These are phyloP conservation scores for Boletus rufocinnamomeus DNA, from an alignment of 768 basidiomycete genomes.

Conservation along the genomic window DNA sequence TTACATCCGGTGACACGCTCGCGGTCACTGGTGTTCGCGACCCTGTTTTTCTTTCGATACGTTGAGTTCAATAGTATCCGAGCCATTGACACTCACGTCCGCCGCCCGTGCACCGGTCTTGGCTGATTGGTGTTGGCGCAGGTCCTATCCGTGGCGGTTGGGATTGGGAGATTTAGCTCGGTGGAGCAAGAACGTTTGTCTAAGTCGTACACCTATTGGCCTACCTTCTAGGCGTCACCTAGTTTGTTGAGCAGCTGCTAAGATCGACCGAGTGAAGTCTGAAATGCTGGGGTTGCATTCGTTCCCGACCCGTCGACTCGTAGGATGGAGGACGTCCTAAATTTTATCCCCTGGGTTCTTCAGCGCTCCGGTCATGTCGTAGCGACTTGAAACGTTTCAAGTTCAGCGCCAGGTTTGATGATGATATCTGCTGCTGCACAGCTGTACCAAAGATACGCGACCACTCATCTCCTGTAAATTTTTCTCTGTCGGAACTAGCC, in stretches of 20 bases:
- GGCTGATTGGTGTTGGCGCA: not conserved
- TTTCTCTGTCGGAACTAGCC: not conserved
- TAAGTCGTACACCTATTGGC: not conserved
- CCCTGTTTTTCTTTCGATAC: not conserved
- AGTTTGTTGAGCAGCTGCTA: not conserved
- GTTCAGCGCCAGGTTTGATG: not conserved
- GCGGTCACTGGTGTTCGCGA: not conserved
- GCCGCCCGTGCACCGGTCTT: not conserved
- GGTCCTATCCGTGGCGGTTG: not conserved
- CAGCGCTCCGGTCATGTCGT: not conserved
- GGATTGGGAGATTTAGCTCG: not conserved
- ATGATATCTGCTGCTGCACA: not conserved
- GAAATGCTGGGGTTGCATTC: not conserved
- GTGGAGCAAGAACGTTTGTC: not conserved
- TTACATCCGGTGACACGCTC: not conserved
- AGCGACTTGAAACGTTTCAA: not conserved
- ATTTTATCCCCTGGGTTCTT: not conserved
- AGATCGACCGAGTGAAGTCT: not conserved
- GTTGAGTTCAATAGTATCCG: too few species aligned
- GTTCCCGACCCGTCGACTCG: not conserved
- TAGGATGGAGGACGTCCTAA: not conserved
- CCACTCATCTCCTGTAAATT: not conserved
- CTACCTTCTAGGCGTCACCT: not conserved
- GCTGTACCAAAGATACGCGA: not conserved
- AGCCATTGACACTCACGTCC: not conserved